A percentile compares a stretch with the other conserved stretches of the same genome.
Evolutionary conservation across 108 stramenopile genomes (phyloP).

Genomic region (Parmales sp.): DNA sequence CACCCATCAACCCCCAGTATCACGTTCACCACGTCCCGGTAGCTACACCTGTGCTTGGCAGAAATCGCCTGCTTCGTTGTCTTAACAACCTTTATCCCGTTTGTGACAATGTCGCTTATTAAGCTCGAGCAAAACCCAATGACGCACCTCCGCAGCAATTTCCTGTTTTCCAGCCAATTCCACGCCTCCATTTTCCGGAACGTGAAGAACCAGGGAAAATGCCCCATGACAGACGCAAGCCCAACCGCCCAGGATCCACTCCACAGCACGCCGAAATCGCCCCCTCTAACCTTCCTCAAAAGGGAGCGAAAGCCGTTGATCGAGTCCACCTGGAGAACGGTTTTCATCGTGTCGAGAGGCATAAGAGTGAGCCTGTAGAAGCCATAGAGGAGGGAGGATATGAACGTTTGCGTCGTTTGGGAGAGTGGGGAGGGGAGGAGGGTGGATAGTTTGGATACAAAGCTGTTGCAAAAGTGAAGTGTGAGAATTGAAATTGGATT

Average conservation of each 20-base stretch:
- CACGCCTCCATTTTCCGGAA: too few relatives aligned
- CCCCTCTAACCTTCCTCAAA: conserved; percentile 46
- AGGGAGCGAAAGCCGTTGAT: conserved; percentile 50
- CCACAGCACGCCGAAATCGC: conserved; percentile 57
- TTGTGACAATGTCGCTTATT: conserved; percentile 61
- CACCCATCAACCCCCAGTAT: conserved; percentile 72
- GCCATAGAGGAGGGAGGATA: conserved; percentile 68
- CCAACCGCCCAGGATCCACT: conserved; percentile 15
- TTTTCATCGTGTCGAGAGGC: conserved; percentile 91
- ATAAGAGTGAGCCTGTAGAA: conserved; percentile 69
- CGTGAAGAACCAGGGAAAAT: conserved; percentile 58
- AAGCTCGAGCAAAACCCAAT: conserved; percentile 65
- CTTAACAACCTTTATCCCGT: conserved; percentile 71
- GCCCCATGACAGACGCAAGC: conserved; percentile 39
- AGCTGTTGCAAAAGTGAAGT: background rate
- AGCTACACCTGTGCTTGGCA: conserved; percentile 39
- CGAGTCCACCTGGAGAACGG: conserved; percentile 84
- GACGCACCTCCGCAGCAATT: conserved; percentile 47
- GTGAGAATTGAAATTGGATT: background rate
- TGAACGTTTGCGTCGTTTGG: conserved; percentile 34
- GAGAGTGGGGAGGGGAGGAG: conserved; percentile 19
- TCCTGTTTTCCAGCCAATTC: too few relatives aligned
- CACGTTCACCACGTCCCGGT: conserved; percentile 53
- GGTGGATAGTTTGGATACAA: conserved; percentile 7
- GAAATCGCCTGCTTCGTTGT: conserved; percentile 73